Evolutionary conservation across 306 rosid genomes (phyloP).

Genomic region (Citrullus amarus): DNA sequence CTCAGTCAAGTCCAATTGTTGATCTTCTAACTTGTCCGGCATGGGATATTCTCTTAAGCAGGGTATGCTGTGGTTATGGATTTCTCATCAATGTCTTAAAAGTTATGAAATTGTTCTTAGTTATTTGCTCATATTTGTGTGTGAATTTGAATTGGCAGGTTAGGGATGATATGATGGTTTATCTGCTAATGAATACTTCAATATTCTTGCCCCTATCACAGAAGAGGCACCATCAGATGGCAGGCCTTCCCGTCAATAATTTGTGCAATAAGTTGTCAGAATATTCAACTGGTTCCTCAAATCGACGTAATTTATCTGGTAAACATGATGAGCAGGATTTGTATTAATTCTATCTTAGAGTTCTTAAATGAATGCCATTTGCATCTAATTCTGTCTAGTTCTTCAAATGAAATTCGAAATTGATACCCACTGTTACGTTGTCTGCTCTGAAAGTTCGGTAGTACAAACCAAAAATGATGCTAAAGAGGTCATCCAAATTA

Average conservation of each 20-base stretch:
- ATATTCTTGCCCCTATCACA: constrained; percentile 47
- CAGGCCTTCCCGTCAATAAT: constrained; percentile 41
- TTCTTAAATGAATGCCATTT: not conserved
- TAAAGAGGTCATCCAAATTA: not conserved
- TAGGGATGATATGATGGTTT: constrained; percentile 45
- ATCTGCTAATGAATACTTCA: constrained; percentile 33
- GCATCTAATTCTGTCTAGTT: not conserved
- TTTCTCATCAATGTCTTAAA: not conserved
- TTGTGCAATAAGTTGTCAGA: constrained; percentile 25
- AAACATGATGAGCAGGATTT: constrained; percentile 26
- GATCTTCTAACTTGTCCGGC: constrained; percentile 46
- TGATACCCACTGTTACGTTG: not conserved
- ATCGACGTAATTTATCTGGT: constrained; percentile 6
- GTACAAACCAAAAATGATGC: not conserved
- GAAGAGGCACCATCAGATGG: constrained; percentile 52
- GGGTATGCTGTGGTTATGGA: constrained; percentile 41
- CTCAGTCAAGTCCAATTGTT: constrained; percentile 30
- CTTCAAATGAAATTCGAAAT: not conserved
- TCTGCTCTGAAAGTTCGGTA: not conserved
- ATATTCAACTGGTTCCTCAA: constrained; percentile 12
- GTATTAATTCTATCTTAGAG: not conserved
- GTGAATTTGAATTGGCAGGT: constrained; percentile 33
- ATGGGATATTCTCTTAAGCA: constrained; percentile 53
- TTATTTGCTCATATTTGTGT: not conserved
- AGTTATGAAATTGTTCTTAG: not conserved